A percentile compares a stretch with the other conserved stretches of the same genome.
These are phyloP conservation scores for Skeletonema menzelii DNA, from an alignment of 108 stramenopile genomes.

Conservation along the genomic window DNA sequence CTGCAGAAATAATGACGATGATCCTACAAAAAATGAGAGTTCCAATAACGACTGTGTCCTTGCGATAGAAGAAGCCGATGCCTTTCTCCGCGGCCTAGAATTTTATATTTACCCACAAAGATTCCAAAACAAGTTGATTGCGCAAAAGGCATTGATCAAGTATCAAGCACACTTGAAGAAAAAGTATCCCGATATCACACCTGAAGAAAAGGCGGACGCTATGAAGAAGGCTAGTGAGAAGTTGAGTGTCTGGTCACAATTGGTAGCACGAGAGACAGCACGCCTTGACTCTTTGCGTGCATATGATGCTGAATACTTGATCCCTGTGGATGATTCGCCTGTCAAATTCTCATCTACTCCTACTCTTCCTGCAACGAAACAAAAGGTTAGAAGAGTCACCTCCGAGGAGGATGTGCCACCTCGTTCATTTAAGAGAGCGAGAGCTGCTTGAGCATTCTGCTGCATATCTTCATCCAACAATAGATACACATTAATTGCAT, in stretches of 20 bases:
- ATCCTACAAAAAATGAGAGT: too few relatives aligned
- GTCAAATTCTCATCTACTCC: neutral
- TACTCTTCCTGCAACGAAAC: neutral
- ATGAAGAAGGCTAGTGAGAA: constrained; percentile 11
- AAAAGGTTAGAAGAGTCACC: neutral
- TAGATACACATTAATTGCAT: neutral
- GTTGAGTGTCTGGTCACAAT: constrained; percentile 21
- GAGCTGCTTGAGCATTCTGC: neutral
- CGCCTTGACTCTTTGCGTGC: constrained; percentile 4
- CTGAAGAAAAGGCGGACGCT: neutral
- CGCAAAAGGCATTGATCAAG: constrained; percentile 9
- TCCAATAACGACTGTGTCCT: neutral
- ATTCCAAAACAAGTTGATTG: constrained; percentile 5
- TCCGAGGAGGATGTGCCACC: neutral
- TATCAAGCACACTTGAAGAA: constrained; percentile 5
- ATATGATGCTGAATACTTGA: constrained; percentile 14
- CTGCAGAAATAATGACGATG: neutral
- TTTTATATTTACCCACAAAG: neutral
- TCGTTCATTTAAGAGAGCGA: neutral
- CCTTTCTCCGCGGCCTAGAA: constrained; percentile 17
- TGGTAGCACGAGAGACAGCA: constrained; percentile 22
- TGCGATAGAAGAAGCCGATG: constrained; percentile 13
- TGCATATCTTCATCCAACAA: neutral
- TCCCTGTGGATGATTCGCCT: neutral
- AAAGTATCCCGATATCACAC: neutral